A percentile compares a stretch with the other conserved stretches of the same genome.
Evolutionary conservation across 345 rosid species (phyloP).

Genomic region (Iberis pinnata): DNA sequence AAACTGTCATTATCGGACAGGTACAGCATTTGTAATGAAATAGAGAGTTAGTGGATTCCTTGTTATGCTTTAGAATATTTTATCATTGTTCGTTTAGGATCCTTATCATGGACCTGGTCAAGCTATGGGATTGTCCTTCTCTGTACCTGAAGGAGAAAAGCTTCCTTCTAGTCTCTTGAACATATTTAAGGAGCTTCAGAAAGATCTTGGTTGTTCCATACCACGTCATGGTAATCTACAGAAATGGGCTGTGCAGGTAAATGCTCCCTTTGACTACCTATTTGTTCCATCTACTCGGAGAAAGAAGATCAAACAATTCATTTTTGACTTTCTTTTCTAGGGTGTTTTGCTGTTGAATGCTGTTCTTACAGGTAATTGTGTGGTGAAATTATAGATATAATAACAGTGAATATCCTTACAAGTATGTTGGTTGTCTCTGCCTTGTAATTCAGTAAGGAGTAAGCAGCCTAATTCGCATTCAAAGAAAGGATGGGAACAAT

Average conservation of each 20-base stretch:
- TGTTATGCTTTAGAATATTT: neutral
- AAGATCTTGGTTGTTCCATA: conserved; percentile 79
- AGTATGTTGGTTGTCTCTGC: neutral
- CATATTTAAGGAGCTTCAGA: conserved; percentile 80
- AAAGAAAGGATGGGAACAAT: conserved; percentile 97
- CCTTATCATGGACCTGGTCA: conserved; percentile 98
- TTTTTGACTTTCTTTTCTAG: conserved; percentile 30
- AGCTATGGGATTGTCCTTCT: conserved; percentile 96
- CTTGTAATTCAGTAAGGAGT: conserved; percentile 51
- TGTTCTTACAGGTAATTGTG: conserved; percentile 69
- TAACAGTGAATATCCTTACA: neutral
- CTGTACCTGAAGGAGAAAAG: conserved; percentile 77
- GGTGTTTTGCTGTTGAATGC: conserved; percentile 87
- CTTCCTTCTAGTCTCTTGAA: conserved; percentile 78
- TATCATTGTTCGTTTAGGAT: conserved; percentile 34
- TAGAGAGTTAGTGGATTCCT: neutral
- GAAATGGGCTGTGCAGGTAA: conserved; percentile 85
- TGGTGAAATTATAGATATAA: neutral
- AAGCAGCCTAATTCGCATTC: conserved; percentile 94
- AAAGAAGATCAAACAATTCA: conserved; percentile 12
- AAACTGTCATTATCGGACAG: conserved; percentile 88
- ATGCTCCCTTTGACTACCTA: conserved; percentile 4
- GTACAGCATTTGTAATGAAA: conserved; percentile 17
- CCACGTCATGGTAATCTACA: conserved; percentile 85
- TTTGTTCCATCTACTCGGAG: conserved; percentile 1